Percentiles rank a stretch among this genome's conserved stretches.
phyloP scores from a whole-genome alignment of 129 eudicot species.

The Sambucus nigra region DNA sequence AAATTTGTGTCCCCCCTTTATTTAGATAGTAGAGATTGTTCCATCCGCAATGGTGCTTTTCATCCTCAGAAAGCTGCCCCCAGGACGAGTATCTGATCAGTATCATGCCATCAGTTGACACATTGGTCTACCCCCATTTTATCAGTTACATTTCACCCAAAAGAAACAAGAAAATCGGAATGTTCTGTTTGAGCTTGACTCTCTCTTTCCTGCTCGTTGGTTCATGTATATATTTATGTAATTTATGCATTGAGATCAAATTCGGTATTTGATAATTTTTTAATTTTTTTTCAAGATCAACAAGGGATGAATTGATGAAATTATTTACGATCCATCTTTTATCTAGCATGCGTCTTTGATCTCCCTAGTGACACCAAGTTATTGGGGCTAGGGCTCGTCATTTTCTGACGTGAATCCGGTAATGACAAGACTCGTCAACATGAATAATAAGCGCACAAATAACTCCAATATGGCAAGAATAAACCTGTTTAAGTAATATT shows the following conservation, averaged over 20 bases:
- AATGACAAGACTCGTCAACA: too few relatives aligned
- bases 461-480: too few relatives aligned
- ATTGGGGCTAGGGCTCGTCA: too few relatives aligned
- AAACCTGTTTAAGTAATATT: too few relatives aligned
- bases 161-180: background rate
- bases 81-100: constrained; percentile 54
- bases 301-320: too few relatives aligned
- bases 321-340: too few relatives aligned
- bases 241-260: background rate
- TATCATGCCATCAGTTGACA: constrained; percentile 53
- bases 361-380: too few relatives aligned
- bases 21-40: constrained; percentile 65
- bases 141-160: constrained; percentile 6
- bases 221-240: background rate
- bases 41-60: constrained; percentile 86
- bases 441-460: too few relatives aligned
- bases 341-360: too few relatives aligned
- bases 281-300: too few relatives aligned
- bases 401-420: too few relatives aligned
- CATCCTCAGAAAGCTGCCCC: constrained; percentile 71
- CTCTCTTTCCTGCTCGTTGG: background rate
- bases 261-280: background rate
- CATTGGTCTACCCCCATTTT: background rate
- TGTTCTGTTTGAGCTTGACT: background rate
- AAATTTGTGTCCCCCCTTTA: background rate